phyloP scores from a whole-genome alignment of 371 early-diverging fungal genomes.

The Quaeritorhiza haematococci region DNA sequence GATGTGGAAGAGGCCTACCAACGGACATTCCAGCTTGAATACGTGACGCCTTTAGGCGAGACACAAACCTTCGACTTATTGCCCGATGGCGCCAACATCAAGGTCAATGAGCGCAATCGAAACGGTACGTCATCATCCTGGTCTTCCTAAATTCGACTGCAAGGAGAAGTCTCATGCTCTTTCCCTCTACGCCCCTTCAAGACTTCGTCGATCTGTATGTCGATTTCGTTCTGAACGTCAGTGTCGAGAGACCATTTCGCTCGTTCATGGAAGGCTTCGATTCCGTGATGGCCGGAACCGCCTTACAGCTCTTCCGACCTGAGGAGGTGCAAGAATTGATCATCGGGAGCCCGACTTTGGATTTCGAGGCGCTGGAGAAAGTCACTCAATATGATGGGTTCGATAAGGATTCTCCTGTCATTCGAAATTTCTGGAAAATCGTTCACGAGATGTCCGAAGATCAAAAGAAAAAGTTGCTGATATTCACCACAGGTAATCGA shows the following conservation, averaged over 20 bases:
- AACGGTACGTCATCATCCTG: conserved; percentile 14
- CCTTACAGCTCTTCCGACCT: conserved; percentile 71
- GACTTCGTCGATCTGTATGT: conserved; percentile 80
- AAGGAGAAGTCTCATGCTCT: neutral
- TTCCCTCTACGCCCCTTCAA: neutral
- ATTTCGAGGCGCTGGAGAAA: conserved; percentile 83
- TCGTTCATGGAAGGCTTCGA: conserved; percentile 87
- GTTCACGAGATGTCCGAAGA: conserved; percentile 74
- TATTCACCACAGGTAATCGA: conserved; percentile 89
- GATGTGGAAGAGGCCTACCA: conserved; percentile 48
- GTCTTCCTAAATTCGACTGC: neutral
- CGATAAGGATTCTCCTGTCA: conserved; percentile 4
- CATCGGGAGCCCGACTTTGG: conserved; percentile 82
- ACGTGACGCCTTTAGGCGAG: conserved; percentile 60
- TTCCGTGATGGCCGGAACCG: conserved; percentile 71
- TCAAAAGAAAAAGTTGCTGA: conserved; percentile 84
- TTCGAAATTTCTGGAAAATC: conserved; percentile 84
- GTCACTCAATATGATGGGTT: conserved; percentile 73
- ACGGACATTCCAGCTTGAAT: conserved; percentile 62
- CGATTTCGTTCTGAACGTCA: conserved; percentile 69
- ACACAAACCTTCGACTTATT: conserved; percentile 47
- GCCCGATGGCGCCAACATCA: conserved; percentile 57
- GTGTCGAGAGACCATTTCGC: conserved; percentile 67
- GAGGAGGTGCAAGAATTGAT: conserved; percentile 92
- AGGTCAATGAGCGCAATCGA: conserved; percentile 68